These are phyloP conservation scores for Talaromyces rugulosus DNA, from an alignment of 2,329 filamentous ascomycete genomes.

Conservation along the genomic window DNA sequence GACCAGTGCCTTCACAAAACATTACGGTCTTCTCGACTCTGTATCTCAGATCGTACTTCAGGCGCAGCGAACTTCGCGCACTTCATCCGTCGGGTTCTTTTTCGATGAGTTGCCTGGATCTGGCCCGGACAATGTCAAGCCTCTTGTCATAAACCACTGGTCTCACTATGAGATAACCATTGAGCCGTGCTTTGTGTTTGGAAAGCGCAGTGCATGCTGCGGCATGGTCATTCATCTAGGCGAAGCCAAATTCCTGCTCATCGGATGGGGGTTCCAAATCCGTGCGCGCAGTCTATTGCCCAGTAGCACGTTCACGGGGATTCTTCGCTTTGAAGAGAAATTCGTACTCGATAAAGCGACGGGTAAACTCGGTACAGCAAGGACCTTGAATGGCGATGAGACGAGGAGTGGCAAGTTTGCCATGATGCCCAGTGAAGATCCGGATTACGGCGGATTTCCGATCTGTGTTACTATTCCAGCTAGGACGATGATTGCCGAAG, in stretches of 20 bases:
- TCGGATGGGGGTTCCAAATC: constrained; percentile 45
- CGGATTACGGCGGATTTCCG: constrained; percentile 54
- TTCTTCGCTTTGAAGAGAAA: constrained; percentile 42
- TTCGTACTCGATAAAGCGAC: constrained; percentile 26
- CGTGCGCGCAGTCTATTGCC: constrained; percentile 24
- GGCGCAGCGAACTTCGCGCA: constrained; percentile 31
- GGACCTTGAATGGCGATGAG: constrained; percentile 44
- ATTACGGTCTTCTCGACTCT: constrained; percentile 38
- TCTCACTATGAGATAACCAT: constrained; percentile 33
- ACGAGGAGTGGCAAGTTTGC: constrained; percentile 44
- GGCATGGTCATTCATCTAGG: constrained; percentile 43
- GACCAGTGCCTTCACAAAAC: constrained; percentile 17
- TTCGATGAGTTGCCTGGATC: constrained; percentile 18
- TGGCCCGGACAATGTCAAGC: constrained; percentile 22
- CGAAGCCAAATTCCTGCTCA: constrained; percentile 38
- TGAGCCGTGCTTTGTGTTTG: constrained; percentile 45
- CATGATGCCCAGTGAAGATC: constrained; percentile 55
- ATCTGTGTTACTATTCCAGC: constrained; percentile 54
- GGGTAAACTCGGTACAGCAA: constrained; percentile 33
- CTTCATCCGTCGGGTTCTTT: constrained; percentile 39
- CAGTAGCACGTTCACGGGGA: constrained; percentile 39
- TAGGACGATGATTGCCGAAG: constrained; percentile 41
- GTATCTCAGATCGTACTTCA: constrained; percentile 35
- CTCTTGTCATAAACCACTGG: constrained; percentile 24
- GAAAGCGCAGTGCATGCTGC: constrained; percentile 36